Evolutionary conservation across 179 eudicot species (phyloP).

Genomic region (Beta corolliflora): DNA sequence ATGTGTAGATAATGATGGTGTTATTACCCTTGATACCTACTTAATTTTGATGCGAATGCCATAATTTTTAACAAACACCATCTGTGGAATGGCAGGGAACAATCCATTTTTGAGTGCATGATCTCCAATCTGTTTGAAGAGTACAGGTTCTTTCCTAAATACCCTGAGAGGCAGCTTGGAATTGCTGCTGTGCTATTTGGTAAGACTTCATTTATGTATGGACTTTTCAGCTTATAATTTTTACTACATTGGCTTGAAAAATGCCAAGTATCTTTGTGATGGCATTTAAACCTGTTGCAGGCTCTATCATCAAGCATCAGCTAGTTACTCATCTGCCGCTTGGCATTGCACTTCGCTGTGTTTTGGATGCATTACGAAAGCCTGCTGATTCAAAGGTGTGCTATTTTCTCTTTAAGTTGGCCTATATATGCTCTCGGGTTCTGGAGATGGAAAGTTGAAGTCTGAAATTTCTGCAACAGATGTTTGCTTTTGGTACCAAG

Average conservation of each 20-base stretch:
- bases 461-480: slow-evolving; percentile 46
- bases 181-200: slow-evolving; percentile 89
- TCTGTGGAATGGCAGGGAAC: slow-evolving; percentile 61
- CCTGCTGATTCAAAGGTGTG: slow-evolving; percentile 89
- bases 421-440: slow-evolving; percentile 2
- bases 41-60: not conserved
- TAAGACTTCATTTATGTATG: slow-evolving; percentile 33
- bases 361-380: slow-evolving; percentile 85
- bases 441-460: slow-evolving; percentile 9
- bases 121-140: slow-evolving; percentile 90
- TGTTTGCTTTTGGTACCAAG: slow-evolving; percentile 87
- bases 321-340: slow-evolving; percentile 90
- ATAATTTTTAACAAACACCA: not conserved
- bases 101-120: slow-evolving; percentile 85
- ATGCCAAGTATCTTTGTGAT: slow-evolving; percentile 1
- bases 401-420: slow-evolving; percentile 5
- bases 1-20: not conserved
- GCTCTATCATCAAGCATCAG: slow-evolving; percentile 88
- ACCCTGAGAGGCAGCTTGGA: slow-evolving; percentile 92
- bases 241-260: not conserved
- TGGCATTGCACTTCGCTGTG: slow-evolving; percentile 90
- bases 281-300: slow-evolving; percentile 41
- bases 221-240: not conserved
- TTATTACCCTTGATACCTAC: not conserved
- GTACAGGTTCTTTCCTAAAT: slow-evolving; percentile 83